Evolutionary conservation across 179 eudicot genomes (phyloP).

Genomic region (Vitellaria paradoxa): DNA sequence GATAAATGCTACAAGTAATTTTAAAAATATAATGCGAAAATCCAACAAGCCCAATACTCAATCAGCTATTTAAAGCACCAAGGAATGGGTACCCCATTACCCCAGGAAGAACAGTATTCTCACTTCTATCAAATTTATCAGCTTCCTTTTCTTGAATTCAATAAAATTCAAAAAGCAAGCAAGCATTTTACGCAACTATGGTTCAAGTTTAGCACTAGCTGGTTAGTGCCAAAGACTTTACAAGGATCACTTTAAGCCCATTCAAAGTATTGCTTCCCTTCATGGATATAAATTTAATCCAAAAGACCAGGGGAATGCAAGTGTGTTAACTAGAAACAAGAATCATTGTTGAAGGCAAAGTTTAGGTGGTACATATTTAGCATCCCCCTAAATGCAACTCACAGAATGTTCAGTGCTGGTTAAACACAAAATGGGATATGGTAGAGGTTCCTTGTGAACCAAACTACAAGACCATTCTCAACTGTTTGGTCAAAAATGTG

Average conservation of each 20-base stretch:
- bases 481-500: too few relatives aligned
- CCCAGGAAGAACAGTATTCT: neutral
- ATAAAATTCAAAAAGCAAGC: neutral
- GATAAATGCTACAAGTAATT: neutral
- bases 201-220: neutral
- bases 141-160: neutral
- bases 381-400: constrained; percentile 5
- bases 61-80: constrained; percentile 5
- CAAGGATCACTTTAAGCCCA: neutral
- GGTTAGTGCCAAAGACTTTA: neutral
- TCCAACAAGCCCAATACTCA: neutral
- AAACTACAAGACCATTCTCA: too few relatives aligned
- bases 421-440: neutral
- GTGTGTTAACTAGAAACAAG: neutral
- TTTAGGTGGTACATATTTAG: neutral
- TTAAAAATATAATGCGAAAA: neutral
- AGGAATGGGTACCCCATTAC: neutral
- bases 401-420: neutral
- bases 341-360: neutral
- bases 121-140: neutral
- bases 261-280: neutral
- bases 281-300: neutral
- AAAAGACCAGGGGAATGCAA: neutral
- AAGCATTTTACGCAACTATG: neutral
- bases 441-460: neutral